phyloP scores from a whole-genome alignment of 1,284 basidiomycete genomes.

The Puccinia horiana region DNA sequence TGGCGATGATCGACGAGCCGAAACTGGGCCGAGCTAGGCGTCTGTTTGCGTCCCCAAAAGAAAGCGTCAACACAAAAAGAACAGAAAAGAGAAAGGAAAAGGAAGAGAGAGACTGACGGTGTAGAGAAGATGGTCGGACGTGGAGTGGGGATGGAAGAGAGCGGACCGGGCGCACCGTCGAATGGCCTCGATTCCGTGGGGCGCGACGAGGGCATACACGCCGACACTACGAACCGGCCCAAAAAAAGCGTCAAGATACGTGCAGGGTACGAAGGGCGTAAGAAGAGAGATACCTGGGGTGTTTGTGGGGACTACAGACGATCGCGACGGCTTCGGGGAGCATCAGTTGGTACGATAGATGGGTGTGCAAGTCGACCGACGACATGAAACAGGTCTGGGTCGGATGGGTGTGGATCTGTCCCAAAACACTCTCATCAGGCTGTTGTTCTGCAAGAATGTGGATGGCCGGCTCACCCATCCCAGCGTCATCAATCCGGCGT shows the following conservation, averaged over 20 bases:
- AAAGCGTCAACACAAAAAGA: background rate
- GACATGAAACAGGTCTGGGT: conserved; percentile 79
- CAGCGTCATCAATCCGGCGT: conserved; percentile 73
- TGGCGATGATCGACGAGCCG: background rate
- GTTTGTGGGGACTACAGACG: conserved; percentile 77
- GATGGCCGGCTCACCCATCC: conserved; percentile 69
- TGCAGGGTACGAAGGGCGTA: background rate
- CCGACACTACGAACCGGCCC: conserved; percentile 63
- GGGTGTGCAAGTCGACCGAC: conserved; percentile 82
- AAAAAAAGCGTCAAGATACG: background rate
- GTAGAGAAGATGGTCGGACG: background rate
- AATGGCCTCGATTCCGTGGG: conserved; percentile 73
- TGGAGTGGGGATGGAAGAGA: conserved; percentile 78
- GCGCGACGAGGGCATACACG: conserved; percentile 81
- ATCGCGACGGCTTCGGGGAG: conserved; percentile 86
- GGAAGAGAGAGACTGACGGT: background rate
- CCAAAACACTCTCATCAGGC: background rate
- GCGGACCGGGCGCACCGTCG: conserved; percentile 69
- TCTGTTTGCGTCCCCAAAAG: background rate
- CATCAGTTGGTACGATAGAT: conserved; percentile 80
- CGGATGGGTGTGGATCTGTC: conserved; percentile 85
- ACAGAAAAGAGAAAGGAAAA: background rate
- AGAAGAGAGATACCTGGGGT: conserved; percentile 63
- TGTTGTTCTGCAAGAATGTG: background rate
- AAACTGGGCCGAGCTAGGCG: background rate